Evolutionary conservation across 257 asterid species (phyloP).

Genomic region (Solanum rostratum): DNA sequence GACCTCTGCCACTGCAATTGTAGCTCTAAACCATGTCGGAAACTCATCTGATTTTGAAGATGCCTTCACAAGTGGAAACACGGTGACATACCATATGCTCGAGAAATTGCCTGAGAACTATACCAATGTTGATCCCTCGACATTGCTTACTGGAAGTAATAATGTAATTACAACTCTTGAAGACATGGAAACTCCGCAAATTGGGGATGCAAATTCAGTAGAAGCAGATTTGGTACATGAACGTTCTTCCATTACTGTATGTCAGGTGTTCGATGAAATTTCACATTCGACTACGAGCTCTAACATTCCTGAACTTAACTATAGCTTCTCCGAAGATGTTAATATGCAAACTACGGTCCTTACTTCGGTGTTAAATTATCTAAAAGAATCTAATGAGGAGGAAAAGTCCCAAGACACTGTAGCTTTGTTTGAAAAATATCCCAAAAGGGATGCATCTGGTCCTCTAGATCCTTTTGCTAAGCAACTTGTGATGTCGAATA

Average conservation of each 20-base stretch:
- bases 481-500: not conserved
- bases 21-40: not conserved
- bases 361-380: not conserved
- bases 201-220: not conserved
- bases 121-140: not conserved
- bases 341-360: not conserved
- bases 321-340: not conserved
- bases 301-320: not conserved
- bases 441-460: not conserved
- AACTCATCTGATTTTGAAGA: not conserved
- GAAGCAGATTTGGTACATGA: not conserved
- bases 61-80: not conserved
- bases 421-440: not conserved
- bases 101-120: not conserved
- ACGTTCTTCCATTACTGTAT: not conserved
- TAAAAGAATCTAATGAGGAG: not conserved
- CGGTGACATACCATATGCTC: not conserved
- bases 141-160: not conserved
- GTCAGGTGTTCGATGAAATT: not conserved
- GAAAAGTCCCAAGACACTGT: not conserved
- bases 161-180: not conserved
- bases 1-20: not conserved
- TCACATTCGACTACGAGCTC: not conserved
- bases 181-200: not conserved
- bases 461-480: not conserved